Evolutionary conservation across 768 basidiomycete species (phyloP), one percentile per base, ranked within the genome.

Genomic region (Collybia mongolica): DNA sequence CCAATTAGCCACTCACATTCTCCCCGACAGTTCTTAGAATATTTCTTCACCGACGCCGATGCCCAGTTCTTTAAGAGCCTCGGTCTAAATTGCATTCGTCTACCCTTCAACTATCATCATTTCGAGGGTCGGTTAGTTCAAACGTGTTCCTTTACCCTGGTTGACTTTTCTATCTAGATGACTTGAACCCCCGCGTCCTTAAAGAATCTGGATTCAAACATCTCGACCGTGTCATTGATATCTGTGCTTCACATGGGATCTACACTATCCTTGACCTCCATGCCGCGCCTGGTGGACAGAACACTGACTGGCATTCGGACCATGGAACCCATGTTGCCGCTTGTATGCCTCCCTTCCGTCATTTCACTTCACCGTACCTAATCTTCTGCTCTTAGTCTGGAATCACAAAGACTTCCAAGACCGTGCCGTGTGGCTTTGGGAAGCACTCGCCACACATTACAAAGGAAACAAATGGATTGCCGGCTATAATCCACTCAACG

Each of bases 401-500:
- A 79, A 78, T 44, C 86, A 92, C 75, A 90, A 83, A 56, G 89
- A 92, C 64, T 88, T 90, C 75, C 90, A 91, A 63, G 87, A 93
- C 65, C 82, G 90, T 1, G 67, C 77, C 8, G 65, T 90, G 46
- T 84, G 84, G 82, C 78, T 93, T 36, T 93, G 91, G 90, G 76
- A 75, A 32, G 72, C 88, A 59, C 74, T 92, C 28, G 87, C 90
- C 0, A 73, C 72, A 59, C 88, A 88, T 64, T 91, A 92, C 74
- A 83, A 76, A 55, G 76, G 72, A 50, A 88, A 93, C 66, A 75
- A 80, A 53, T 91, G 90, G 90, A 83, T 93, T 51, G 90, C 89
- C 1, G 88, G 90, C 15, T 93, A 89, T 70, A 93, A 93, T 66
- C 87, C 84, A 3, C 72, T 93, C 41, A 94, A 93, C 76, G 90